Base-by-base conservation (phyloP, 1,139 yeast species). In the Hansenula sp. region DNA sequence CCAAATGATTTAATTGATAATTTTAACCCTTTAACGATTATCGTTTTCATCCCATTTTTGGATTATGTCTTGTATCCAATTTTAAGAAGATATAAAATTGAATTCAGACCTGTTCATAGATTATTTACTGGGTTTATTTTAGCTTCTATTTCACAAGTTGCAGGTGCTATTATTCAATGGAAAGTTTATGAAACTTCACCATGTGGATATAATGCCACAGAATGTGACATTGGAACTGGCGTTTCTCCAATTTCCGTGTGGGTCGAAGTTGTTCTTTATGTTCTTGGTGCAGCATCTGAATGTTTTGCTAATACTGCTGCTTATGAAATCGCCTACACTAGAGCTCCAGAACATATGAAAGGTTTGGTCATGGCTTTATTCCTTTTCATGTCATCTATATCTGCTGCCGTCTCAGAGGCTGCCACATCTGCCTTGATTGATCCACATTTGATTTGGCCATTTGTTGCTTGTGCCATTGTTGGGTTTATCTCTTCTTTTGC, bases 151-250 rank as follows among this genome's bases (percentile, higher is more conserved):
- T 75, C 94, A 37, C 84, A 86, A 83, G 76, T 81, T 28, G 79
- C 84, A 61, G 91, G 95, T 40, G 90, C 94, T 18, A 81, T 84
- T 37, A 72, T 85, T 51, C 96, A 88, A 68, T 77, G 79, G 55
- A 71, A 70, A 58, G 81, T 88, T 52, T 88, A 87, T 68, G 59
- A 65, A 36, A 70, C 84, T 9, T 87, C 87, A 28, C 90, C 91
- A 46, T 86, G 94, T 74, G 85, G 78, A 55, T 33, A 54, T 56
- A 29, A 42, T 40, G 55, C 55, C 38, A 68, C 77, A 8, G 70
- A 66, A 24, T 79, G 83, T 68, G 63, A 62, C 39, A 58, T 59
- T 24, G 67, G 66, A 10, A 54, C 51, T 15, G 57, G 55, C 13
- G 69, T 66, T 25, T 66, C 80, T 21, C 79, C 81, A 19, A 60